phyloP scores from a whole-genome alignment of 2,329 filamentous ascomycete species.

The Laburnicola sp. region DNA sequence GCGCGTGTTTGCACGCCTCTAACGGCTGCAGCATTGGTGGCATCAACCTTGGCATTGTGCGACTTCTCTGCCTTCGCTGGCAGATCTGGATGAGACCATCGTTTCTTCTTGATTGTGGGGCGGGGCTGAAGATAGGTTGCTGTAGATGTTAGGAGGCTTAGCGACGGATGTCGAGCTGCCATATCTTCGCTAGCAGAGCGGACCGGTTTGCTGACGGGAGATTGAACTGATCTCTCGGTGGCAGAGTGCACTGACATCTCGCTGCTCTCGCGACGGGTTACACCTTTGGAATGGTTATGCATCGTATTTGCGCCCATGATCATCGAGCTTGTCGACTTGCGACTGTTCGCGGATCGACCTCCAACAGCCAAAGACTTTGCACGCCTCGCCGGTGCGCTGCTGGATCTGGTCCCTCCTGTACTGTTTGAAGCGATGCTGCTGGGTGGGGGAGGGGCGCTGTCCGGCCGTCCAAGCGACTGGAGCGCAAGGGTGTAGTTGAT shows the following conservation, averaged over 20 bases:
- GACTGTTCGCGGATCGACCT: slow-evolving; percentile 34
- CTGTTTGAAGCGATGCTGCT: slow-evolving; percentile 28
- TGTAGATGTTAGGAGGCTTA: slow-evolving; percentile 28
- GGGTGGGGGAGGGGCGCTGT: slow-evolving; percentile 19
- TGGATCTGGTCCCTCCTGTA: slow-evolving; percentile 20
- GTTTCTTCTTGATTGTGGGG: slow-evolving; percentile 41
- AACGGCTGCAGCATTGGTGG: slow-evolving; percentile 24
- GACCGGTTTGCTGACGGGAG: slow-evolving; percentile 14
- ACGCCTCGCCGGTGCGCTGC: slow-evolving; percentile 24
- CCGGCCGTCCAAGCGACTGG: slow-evolving; percentile 29
- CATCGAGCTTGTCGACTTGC: slow-evolving; percentile 28
- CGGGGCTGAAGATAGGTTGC: slow-evolving; percentile 36
- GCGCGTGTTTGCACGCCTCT: slow-evolving; percentile 10
- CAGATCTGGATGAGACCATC: slow-evolving; percentile 47
- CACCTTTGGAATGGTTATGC: slow-evolving; percentile 35
- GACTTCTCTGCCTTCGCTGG: slow-evolving; percentile 43
- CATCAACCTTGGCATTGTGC: slow-evolving; percentile 39
- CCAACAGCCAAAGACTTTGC: slow-evolving; percentile 37
- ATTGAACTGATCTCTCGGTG: too few species aligned
- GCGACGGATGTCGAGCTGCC: slow-evolving; percentile 31
- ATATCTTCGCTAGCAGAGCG: slow-evolving; percentile 40
- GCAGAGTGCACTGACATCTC: slow-evolving; percentile 6
- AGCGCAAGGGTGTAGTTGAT: slow-evolving; percentile 48
- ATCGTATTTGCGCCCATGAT: slow-evolving; percentile 25
- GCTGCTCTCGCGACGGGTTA: slow-evolving; percentile 21